These are phyloP conservation scores for Saccharomycopsis schoenii DNA, from an alignment of 805 yeast genomes.

Conservation along the genomic window DNA sequence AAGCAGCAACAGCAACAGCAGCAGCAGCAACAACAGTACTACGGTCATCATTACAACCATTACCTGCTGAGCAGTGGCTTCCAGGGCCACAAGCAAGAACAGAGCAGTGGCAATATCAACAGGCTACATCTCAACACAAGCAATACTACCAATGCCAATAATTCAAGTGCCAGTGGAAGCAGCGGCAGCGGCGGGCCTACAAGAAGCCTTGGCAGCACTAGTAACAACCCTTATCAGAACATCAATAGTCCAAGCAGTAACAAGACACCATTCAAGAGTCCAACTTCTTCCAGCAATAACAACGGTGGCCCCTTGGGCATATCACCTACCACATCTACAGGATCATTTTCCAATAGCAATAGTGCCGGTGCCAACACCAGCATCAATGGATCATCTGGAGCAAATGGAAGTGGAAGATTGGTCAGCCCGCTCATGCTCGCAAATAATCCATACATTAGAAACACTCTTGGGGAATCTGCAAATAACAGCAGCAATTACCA, in stretches of 20 bases:
- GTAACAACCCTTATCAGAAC: conserved; percentile 16
- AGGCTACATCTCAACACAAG: neutral
- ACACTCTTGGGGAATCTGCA: conserved; percentile 8
- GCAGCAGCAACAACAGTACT: neutral
- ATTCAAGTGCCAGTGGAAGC: neutral
- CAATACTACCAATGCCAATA: neutral
- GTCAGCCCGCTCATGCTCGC: conserved; percentile 2
- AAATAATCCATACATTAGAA: conserved; percentile 15
- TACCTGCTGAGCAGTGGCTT: neutral
- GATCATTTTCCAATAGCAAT: neutral
- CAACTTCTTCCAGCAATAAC: conserved; percentile 2
- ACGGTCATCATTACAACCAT: neutral
- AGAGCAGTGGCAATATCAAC: neutral
- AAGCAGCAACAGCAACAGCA: neutral
- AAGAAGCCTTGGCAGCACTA: neutral
- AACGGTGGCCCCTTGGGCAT: neutral
- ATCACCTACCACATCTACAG: neutral
- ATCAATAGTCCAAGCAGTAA: conserved; percentile 14
- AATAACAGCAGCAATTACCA: neutral
- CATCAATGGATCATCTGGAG: neutral
- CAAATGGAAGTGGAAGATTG: neutral
- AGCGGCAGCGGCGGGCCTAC: neutral
- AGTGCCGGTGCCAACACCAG: neutral
- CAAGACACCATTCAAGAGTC: neutral
- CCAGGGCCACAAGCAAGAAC: neutral